Conservation (phyloP, 352 stramenopile species). For the Albugo candida region DNA sequence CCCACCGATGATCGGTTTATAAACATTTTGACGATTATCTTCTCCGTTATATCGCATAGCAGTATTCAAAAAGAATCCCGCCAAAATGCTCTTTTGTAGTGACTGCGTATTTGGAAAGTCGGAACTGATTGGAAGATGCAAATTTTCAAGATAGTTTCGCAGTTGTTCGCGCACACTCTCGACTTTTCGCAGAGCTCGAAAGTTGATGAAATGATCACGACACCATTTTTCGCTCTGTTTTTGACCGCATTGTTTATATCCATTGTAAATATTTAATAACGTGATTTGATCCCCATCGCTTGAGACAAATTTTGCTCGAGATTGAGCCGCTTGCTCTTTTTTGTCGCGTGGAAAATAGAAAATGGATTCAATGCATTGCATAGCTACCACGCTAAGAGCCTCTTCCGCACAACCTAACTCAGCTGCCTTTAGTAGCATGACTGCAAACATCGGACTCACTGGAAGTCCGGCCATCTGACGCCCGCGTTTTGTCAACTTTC, state of each 20-base stretch:
- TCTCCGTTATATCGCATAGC: constrained; percentile 36
- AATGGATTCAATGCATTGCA: constrained; percentile 80
- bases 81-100: constrained; percentile 74
- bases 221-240: constrained; percentile 79
- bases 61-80: constrained; percentile 78
- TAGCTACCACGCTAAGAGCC: constrained; percentile 71
- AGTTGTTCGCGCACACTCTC: constrained; percentile 63
- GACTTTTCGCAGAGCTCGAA: constrained; percentile 64
- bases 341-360: constrained; percentile 76
- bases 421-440: constrained; percentile 69
- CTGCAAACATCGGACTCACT: constrained; percentile 76
- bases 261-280: constrained; percentile 66
- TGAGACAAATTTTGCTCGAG: constrained; percentile 53
- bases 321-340: constrained; percentile 65
- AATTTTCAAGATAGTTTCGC: constrained; percentile 44
- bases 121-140: constrained; percentile 42
- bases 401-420: constrained; percentile 66
- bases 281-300: constrained; percentile 74
- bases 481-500: constrained; percentile 43
- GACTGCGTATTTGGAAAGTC: constrained; percentile 59
- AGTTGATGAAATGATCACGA: constrained; percentile 73
- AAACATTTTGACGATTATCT: constrained; percentile 51
- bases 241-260: constrained; percentile 36
- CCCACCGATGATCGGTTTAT: constrained; percentile 69
- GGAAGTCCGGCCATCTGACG: constrained; percentile 73